Evolutionary conservation across 2,329 filamentous ascomycete species (phyloP).

Genomic region (Neofusicoccum kwambonambiense): DNA sequence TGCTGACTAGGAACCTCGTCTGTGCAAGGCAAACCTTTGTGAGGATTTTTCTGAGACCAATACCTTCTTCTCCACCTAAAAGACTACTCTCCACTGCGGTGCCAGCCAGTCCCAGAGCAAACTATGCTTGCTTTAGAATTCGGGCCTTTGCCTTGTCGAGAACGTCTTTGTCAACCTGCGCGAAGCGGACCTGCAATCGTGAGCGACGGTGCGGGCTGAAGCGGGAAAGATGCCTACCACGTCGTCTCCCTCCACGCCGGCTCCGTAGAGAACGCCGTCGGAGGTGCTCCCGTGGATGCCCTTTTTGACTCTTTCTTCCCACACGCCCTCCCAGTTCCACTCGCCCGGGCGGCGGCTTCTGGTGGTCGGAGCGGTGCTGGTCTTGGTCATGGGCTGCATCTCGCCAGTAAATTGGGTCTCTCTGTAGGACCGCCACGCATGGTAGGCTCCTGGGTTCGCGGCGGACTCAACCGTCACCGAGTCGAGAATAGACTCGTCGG

Average conservation of each 20-base stretch:
- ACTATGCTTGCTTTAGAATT: conserved; percentile 7
- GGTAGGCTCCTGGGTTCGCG: conserved; percentile 88
- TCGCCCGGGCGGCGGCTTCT: conserved; percentile 68
- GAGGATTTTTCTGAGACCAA: conserved; percentile 23
- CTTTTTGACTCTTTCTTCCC: conserved; percentile 83
- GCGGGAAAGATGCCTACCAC: conserved; percentile 53
- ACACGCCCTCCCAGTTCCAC: conserved; percentile 98
- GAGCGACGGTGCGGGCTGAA: not conserved
- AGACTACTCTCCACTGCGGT: not conserved
- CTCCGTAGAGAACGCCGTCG: conserved; percentile 76
- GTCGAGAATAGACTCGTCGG: conserved; percentile 74
- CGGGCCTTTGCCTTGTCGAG: conserved; percentile 30
- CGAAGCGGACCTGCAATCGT: conserved; percentile 38
- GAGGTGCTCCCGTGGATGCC: conserved; percentile 74
- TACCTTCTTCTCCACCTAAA: not conserved
- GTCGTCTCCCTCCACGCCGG: conserved; percentile 63
- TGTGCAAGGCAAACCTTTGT: not conserved
- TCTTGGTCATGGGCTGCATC: conserved; percentile 11
- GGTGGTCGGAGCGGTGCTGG: conserved; percentile 32
- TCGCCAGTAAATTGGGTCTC: conserved; percentile 10
- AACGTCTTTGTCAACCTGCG: conserved; percentile 34
- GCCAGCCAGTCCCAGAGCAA: not conserved
- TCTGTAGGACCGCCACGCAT: conserved; percentile 81
- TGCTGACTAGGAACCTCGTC: not conserved
- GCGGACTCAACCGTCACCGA: conserved; percentile 76